These are phyloP conservation scores for Hevea brasiliensis DNA, from an alignment of 345 rosid species.

Conservation along the genomic window DNA sequence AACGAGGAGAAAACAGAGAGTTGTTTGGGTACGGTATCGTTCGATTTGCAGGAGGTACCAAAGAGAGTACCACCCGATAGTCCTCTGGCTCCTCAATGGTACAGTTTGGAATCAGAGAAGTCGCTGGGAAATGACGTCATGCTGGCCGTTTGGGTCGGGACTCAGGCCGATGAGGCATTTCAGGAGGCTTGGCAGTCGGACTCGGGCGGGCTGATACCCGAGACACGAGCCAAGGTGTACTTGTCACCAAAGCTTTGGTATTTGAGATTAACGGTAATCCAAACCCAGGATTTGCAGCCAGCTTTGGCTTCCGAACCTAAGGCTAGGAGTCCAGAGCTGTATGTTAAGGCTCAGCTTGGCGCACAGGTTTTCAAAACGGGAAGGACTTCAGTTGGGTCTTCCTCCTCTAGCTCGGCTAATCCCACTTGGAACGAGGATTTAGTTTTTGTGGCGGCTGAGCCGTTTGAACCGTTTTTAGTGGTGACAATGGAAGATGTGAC, in stretches of 20 bases:
- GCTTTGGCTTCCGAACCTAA: constrained; percentile 64
- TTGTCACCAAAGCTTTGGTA: constrained; percentile 95
- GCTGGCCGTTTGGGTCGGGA: constrained; percentile 92
- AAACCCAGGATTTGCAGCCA: constrained; percentile 87
- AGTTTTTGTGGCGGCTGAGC: constrained; percentile 87
- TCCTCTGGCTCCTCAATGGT: constrained; percentile 95
- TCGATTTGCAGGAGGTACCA: constrained; percentile 87
- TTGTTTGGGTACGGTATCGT: constrained; percentile 78
- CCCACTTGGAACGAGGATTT: constrained; percentile 96
- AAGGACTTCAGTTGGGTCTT: constrained; percentile 51
- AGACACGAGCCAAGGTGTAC: constrained; percentile 89
- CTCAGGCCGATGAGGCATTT: constrained; percentile 92
- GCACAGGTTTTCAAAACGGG: constrained; percentile 80
- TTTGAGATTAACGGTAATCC: constrained; percentile 93
- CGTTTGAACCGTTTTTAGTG: constrained; percentile 83
- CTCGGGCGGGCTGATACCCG: constrained; percentile 85
- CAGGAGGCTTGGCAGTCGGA: constrained; percentile 98
- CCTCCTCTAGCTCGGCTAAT: constrained; percentile 51
- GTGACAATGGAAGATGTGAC: constrained; percentile 66
- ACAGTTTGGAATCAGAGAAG: constrained; percentile 68
- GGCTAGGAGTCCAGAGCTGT: constrained; percentile 60
- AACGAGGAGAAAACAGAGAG: constrained; percentile 48
- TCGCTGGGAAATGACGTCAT: constrained; percentile 76
- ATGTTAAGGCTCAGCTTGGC: constrained; percentile 82
- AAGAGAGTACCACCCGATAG: constrained; percentile 86